Conservation (phyloP, 83 land plant species). For the Picea engelmannii region DNA sequence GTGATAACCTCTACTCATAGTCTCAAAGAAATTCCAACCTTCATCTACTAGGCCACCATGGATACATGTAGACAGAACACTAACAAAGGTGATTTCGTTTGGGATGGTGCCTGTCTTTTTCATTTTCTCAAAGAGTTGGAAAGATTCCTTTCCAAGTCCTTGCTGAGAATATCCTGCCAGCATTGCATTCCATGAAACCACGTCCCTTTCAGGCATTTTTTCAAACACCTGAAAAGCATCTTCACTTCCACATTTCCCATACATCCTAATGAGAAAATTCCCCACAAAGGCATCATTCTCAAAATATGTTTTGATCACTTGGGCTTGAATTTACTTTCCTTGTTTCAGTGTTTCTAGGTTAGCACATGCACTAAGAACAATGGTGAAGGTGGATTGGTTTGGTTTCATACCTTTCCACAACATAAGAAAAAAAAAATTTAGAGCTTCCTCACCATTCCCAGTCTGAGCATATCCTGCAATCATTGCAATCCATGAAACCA, state of each 20-base stretch:
- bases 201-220: slow-evolving; percentile 24
- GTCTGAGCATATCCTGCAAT: slow-evolving; percentile 51
- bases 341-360: slow-evolving; percentile 19
- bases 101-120: slow-evolving; percentile 40
- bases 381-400: slow-evolving; percentile 42
- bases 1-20: neutral
- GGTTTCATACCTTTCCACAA: slow-evolving; percentile 22
- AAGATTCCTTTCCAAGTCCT: slow-evolving; percentile 44
- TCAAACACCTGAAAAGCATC: slow-evolving; percentile 29
- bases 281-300: slow-evolving; percentile 45
- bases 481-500: slow-evolving; percentile 70
- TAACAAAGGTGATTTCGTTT: slow-evolving; percentile 40
- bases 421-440: slow-evolving; percentile 45
- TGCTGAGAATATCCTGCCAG: slow-evolving; percentile 55
- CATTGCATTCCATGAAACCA: slow-evolving; percentile 66
- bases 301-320: slow-evolving; percentile 34
- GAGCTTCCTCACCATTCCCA: slow-evolving; percentile 26
- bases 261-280: slow-evolving; percentile 56
- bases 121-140: slow-evolving; percentile 43
- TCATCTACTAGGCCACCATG: slow-evolving; percentile 14
- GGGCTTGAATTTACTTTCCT: slow-evolving; percentile 54
- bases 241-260: slow-evolving; percentile 44
- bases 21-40: slow-evolving; percentile 2
- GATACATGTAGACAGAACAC: slow-evolving; percentile 7
- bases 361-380: slow-evolving; percentile 43